Evolutionary conservation across 352 stramenopile genomes (phyloP), one percentile per base, ranked within the genome.

Genomic region (Phytophthora nicotianae): DNA sequence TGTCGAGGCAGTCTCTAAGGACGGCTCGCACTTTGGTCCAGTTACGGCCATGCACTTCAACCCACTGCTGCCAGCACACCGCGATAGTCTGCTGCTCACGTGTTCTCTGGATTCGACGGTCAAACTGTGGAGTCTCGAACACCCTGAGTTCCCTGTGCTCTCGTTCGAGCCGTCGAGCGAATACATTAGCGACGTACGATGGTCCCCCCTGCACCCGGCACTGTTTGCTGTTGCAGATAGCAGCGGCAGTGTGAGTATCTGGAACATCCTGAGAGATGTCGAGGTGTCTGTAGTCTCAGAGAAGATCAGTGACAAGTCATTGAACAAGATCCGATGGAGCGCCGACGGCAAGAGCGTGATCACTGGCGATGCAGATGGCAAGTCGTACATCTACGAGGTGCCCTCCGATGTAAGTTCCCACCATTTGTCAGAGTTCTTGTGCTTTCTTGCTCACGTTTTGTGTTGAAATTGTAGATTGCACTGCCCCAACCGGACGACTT

Each of bases 101-200:
- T 82, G 83, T 33, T 95, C 87, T 19, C 67, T 96, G 32, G 89
- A 97, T 64, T 97, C 88, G 53, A 95, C 80, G 2, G 88, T 96
- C 41, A 94, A 94, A 54, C 41, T 96, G 13, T 97, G 89, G 89
- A 96, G 86, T 65, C 86, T 77, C 0, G 84, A 95, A 64, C 79
- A 88, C 46, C 80, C 83, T 10, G 68, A 93, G 24, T 70, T 58
- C 17, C 83, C 87, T 0, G 69, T 94, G 21, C 75, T 93, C 20
- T 91, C 83, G 37, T 96, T 96, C 40, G 87, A 96, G 67, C 82
- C 83, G 14, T 95, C 87, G 8, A 93, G 81, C 21, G 89, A 96
- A 59, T 96, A 96, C 65, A 83, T 96, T 37, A 95, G 87, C 52
- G 89, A 96, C 55, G 88, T 94, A 20, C 74, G 83, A 69, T 96